These are phyloP conservation scores for Saprolegnia parasitica DNA, from an alignment of 352 stramenopile genomes.

Conservation along the genomic window DNA sequence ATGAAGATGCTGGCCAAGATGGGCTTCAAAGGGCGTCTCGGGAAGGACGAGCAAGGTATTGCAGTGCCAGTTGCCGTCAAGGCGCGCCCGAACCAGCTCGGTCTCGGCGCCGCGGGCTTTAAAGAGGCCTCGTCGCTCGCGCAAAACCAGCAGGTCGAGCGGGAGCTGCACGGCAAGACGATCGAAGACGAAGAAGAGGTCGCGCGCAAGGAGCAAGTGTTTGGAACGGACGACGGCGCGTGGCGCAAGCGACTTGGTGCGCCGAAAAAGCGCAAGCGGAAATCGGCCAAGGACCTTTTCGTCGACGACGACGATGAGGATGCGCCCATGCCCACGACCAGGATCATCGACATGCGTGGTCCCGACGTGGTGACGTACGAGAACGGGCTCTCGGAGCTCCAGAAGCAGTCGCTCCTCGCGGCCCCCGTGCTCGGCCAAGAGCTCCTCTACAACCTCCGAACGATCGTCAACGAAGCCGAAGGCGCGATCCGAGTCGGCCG, in stretches of 20 bases:
- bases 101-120: conserved; percentile 90
- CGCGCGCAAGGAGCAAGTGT: conserved; percentile 32
- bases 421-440: conserved; percentile 84
- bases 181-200: conserved; percentile 35
- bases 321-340: not conserved
- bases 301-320: conserved; percentile 24
- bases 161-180: conserved; percentile 83
- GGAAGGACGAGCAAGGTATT: conserved; percentile 90
- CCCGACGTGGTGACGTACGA: conserved; percentile 71
- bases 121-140: conserved; percentile 90
- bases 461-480: conserved; percentile 82
- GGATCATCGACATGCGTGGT: conserved; percentile 80
- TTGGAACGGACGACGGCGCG: conserved; percentile 65
- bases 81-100: conserved; percentile 87
- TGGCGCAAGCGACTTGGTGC: conserved; percentile 73
- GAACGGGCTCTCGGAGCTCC: conserved; percentile 38
- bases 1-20: conserved; percentile 95
- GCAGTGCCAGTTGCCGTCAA: conserved; percentile 92
- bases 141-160: conserved; percentile 89
- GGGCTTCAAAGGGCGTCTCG: conserved; percentile 92
- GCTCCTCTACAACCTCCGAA: conserved; percentile 88
- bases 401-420: conserved; percentile 35
- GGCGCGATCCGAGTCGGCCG: conserved; percentile 55
- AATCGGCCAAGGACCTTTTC: conserved; percentile 17
- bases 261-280: conserved; percentile 53